phyloP scores from a whole-genome alignment of 129 eudicot genomes.

The Erigeron canadensis region DNA sequence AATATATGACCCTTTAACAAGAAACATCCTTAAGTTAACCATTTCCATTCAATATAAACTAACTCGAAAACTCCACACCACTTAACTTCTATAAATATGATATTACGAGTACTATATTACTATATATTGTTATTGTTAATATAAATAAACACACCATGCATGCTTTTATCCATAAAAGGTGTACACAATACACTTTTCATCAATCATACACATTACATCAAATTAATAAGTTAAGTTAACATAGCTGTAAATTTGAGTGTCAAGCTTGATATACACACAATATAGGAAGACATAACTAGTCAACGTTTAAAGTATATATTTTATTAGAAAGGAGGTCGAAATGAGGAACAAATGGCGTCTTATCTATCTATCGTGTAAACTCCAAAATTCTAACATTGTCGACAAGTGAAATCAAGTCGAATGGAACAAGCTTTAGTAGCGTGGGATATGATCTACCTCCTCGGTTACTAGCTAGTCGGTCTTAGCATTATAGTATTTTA shows the following conservation, averaged over 20 bases:
- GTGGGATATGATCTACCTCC: too few species aligned
- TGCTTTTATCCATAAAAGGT: conserved; percentile 25
- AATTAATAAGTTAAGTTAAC: conserved; percentile 35
- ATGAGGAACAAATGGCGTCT: neutral
- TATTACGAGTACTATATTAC: too few species aligned
- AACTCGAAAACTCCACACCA: conserved; percentile 40
- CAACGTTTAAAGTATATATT: neutral
- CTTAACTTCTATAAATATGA: conserved; percentile 17
- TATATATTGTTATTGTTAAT: neutral
- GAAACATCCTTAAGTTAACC: conserved; percentile 41
- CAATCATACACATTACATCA: conserved; percentile 31
- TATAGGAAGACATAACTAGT: conserved; percentile 6
- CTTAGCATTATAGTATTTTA: too few species aligned
- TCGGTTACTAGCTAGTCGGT: too few species aligned
- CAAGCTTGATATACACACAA: conserved; percentile 19
- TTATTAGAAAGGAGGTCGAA: conserved; percentile 12
- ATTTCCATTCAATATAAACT: conserved; percentile 36
- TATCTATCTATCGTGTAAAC: neutral
- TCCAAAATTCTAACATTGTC: too few species aligned
- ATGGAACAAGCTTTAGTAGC: too few species aligned
- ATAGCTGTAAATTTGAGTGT: conserved; percentile 32
- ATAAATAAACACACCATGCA: conserved; percentile 12
- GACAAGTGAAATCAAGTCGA: too few species aligned
- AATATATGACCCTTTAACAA: conserved; percentile 38
- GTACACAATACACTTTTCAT: conserved; percentile 37